Evolutionary conservation across 2,329 filamentous ascomycete genomes (phyloP), one percentile per base, ranked within the genome.

Genomic region (Decorospora gaudefroyi): DNA sequence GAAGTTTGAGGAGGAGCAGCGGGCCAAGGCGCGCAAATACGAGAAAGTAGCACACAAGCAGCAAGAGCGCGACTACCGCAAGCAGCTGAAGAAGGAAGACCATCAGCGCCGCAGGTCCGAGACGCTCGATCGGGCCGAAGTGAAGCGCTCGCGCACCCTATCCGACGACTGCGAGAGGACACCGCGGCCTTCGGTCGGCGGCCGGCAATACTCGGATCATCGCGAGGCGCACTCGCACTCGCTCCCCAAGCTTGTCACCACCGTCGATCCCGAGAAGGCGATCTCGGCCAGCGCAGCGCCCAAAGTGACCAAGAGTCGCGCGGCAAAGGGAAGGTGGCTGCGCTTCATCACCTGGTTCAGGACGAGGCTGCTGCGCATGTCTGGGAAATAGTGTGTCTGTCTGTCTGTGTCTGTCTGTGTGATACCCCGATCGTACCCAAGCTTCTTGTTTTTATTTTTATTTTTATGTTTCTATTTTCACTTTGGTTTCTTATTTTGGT

Each of bases 1-100:
- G 36, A 80, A 80, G 21, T 83, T 82, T 59, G 74, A 79, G 45
- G 78, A 82, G 52, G 80, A 80, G 53, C 79, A 83, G 65, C 78
- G 76, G 3, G 78, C 75, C 23, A 83, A 83, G 55, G 75, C 75
- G 41, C 74, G 72, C 35, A 80, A 79, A 53, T 68, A 75, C 31
- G 77, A 82, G 57, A 74, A 78, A 55, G 78, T 80, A 41, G 75
- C 72, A 32, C 60, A 71, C 44, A 79, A 70, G 69, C 73, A 72
- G 32, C 63, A 65, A 19, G 46, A 78, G 70, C 62, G 73, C 60
- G 65, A 77, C 35, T 65, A 65, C 18, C 69, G 68, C 17, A 76
- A 75, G 41, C 71, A 69, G 31, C 65, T 70, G 45, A 78, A 75
- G 51, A 70, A 62, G 44, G 69, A 73, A 19, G 70, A 74, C 43